Conservation (phyloP, 495 filamentous ascomycete species). For the Darksidea phi region DNA sequence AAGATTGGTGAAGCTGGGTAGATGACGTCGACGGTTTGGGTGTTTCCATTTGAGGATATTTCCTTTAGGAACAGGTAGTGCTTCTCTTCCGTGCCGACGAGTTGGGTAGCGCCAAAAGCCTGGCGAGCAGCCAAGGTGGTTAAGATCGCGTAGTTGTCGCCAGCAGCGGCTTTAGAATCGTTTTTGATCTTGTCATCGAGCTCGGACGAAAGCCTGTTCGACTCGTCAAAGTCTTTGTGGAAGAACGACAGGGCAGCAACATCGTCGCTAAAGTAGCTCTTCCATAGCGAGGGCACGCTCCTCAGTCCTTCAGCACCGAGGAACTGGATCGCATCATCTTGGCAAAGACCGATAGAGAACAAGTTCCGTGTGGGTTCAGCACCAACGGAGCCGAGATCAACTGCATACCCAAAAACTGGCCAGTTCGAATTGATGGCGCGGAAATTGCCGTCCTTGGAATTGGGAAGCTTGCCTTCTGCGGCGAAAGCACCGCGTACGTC, state of each 20-base stretch:
- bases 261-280: constrained; percentile 52
- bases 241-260: constrained; percentile 55
- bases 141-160: constrained; percentile 40
- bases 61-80: constrained; percentile 41
- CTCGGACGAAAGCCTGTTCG: constrained; percentile 40
- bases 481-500: constrained; percentile 53
- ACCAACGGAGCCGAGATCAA: constrained; percentile 51
- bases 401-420: constrained; percentile 58
- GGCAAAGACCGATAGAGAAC: constrained; percentile 56
- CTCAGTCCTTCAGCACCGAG: constrained; percentile 44
- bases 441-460: constrained; percentile 52
- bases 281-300: constrained; percentile 55
- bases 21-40: constrained; percentile 44
- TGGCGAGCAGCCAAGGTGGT: constrained; percentile 43
- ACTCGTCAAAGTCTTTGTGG: constrained; percentile 51
- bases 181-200: constrained; percentile 51
- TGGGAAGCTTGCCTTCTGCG: constrained; percentile 46
- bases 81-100: constrained; percentile 31
- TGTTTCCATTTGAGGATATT: constrained; percentile 43
- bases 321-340: constrained; percentile 56
- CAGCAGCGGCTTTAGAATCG: constrained; percentile 52
- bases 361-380: constrained; percentile 44
- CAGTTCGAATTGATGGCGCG: constrained; percentile 53
- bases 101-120: constrained; percentile 38
- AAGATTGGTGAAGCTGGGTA: constrained; percentile 41